Conservation (phyloP, 2,329 filamentous ascomycete species). For the Talaromyces sp. region DNA sequence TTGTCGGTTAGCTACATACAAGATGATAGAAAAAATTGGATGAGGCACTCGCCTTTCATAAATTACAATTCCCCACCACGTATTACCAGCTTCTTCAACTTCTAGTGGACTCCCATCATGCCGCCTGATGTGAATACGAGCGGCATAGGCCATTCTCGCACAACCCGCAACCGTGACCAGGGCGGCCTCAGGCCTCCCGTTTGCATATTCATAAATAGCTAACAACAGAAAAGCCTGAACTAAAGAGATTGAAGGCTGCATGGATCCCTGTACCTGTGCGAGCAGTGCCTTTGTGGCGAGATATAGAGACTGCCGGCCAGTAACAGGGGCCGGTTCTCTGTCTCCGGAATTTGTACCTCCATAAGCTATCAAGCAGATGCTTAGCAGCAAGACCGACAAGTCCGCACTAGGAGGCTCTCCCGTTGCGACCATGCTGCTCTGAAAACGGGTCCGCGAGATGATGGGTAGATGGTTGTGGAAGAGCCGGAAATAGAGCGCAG, state of each 20-base stretch:
- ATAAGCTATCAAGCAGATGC: neutral
- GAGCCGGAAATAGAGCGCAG: neutral
- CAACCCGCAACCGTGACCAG: neutral
- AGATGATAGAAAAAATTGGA: neutral
- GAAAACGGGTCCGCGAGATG: neutral
- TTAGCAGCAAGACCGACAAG: neutral
- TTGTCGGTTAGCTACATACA: neutral
- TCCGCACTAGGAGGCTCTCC: neutral
- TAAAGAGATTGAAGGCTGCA: neutral
- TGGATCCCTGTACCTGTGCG: neutral
- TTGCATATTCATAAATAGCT: neutral
- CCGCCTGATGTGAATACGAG: neutral
- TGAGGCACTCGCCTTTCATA: neutral
- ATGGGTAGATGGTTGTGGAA: neutral
- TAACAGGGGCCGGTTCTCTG: neutral
- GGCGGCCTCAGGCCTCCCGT: neutral
- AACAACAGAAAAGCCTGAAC: neutral
- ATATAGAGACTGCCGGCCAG: neutral
- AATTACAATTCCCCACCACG: constrained; percentile 1
- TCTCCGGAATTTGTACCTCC: neutral
- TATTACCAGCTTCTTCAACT: neutral
- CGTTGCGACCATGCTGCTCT: neutral
- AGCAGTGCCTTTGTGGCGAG: neutral
- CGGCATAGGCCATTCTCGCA: constrained; percentile 2
- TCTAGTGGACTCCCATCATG: neutral